phyloP scores from a whole-genome alignment of 2,329 filamentous ascomycete genomes.

The Neocucurbitaria cava region DNA sequence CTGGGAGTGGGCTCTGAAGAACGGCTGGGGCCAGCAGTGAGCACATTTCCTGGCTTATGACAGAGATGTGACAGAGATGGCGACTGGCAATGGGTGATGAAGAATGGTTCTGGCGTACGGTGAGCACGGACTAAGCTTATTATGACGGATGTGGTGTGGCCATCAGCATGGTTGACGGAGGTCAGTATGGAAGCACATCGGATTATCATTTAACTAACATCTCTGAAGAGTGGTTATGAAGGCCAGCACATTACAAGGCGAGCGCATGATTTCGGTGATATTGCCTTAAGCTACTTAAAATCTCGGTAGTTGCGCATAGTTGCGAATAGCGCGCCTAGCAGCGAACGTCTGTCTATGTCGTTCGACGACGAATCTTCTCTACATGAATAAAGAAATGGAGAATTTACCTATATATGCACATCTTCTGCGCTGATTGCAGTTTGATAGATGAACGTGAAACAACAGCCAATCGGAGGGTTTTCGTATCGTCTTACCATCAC shows the following conservation, averaged over 20 bases:
- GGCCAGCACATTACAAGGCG: no score
- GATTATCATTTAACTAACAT: no score
- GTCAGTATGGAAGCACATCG: no score
- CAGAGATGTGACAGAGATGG: no score
- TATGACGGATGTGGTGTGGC: background rate
- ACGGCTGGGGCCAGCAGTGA: background rate
- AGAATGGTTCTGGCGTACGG: no score
- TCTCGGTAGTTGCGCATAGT: no score
- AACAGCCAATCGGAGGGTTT: conserved; percentile 1
- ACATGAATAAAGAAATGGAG: background rate
- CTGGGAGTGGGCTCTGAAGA: background rate
- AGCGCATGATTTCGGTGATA: background rate
- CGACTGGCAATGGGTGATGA: no score
- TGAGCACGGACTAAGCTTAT: no score
- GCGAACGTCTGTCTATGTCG: background rate
- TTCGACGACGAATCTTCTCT: background rate
- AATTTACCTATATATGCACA: background rate
- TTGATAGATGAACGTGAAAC: no score
- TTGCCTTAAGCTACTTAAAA: no score
- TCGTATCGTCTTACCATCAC: conserved; percentile 18
- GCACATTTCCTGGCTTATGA: background rate
- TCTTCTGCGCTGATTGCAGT: background rate
- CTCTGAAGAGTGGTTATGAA: no score
- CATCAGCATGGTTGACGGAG: background rate
- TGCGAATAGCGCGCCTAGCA: background rate